These are phyloP conservation scores for Globisporangium irregulare DNA, from an alignment of 352 stramenopile genomes.

Conservation along the genomic window DNA sequence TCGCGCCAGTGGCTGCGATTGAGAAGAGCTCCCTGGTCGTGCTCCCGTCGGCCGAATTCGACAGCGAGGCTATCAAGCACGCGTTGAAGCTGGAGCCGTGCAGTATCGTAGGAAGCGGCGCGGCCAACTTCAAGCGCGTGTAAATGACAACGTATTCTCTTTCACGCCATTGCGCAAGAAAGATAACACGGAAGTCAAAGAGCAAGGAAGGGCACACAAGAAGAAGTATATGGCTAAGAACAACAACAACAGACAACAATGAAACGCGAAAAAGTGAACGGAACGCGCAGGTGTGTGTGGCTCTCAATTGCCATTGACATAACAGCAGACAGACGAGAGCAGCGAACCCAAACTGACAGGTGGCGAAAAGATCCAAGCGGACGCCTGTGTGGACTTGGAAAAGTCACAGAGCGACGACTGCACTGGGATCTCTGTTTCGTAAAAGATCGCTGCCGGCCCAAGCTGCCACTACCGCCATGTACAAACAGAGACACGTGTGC, in stretches of 20 bases:
- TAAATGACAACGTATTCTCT: slow-evolving; percentile 28
- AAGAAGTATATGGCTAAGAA: slow-evolving; percentile 12
- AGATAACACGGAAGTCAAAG: neutral
- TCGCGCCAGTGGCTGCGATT: slow-evolving; percentile 74
- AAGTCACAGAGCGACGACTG: neutral
- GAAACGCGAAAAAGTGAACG: neutral
- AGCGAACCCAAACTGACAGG: neutral
- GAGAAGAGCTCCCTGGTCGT: slow-evolving; percentile 73
- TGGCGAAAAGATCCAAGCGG: neutral
- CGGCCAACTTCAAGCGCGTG: slow-evolving; percentile 81
- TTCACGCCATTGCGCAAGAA: neutral
- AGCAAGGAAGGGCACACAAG: slow-evolving; percentile 1
- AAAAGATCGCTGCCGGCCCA: too few relatives aligned
- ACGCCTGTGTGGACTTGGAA: neutral
- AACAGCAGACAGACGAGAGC: neutral
- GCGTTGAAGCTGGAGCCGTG: slow-evolving; percentile 74
- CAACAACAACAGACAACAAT: slow-evolving; percentile 6
- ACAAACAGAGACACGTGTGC: neutral
- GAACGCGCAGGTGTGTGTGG: neutral
- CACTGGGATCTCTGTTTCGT: neutral
- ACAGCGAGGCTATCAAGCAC: slow-evolving; percentile 66
- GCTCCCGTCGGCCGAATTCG: slow-evolving; percentile 68
- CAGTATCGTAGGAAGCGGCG: slow-evolving; percentile 73
- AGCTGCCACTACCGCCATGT: too few relatives aligned
- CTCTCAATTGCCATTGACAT: neutral